Evolutionary conservation across 2,329 filamentous ascomycete species (phyloP).

Genomic region (Onygenales sp.): DNA sequence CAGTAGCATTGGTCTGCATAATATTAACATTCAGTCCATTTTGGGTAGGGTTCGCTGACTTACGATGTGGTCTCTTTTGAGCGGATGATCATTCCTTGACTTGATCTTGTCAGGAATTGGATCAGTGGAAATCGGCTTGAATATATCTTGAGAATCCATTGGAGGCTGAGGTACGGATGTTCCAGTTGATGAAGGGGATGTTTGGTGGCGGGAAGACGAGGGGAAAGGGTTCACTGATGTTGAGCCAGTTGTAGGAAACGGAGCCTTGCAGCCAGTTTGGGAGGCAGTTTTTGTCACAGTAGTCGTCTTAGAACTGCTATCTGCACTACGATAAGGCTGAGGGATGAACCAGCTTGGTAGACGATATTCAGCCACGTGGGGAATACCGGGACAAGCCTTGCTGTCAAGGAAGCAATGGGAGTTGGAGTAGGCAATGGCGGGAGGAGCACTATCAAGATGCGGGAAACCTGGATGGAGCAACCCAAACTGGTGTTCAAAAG

Average conservation of each 20-base stretch:
- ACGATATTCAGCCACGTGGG: conserved; percentile 1
- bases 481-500: conserved; percentile 1
- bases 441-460: conserved; percentile 4
- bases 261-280: not conserved
- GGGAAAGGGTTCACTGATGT: not conserved
- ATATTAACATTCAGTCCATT: not conserved
- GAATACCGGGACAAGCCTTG: conserved; percentile 3
- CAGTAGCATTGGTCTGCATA: conserved; percentile 19
- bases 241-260: not conserved
- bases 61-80: conserved; percentile 31
- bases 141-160: conserved; percentile 33
- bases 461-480: conserved; percentile 2
- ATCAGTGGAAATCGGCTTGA: conserved; percentile 30
- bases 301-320: not conserved
- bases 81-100: conserved; percentile 32
- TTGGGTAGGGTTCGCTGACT: conserved; percentile 10
- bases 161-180: not conserved
- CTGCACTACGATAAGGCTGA: not conserved
- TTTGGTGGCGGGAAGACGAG: not conserved
- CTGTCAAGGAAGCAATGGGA: conserved; percentile 1
- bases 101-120: conserved; percentile 29
- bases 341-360: not conserved
- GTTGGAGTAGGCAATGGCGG: not conserved
- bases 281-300: not conserved
- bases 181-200: not conserved